Percentiles rank a stretch among this genome's conserved stretches.
Conservation (phyloP, 441 rosid genomes). For the Adansonia gregorii region DNA sequence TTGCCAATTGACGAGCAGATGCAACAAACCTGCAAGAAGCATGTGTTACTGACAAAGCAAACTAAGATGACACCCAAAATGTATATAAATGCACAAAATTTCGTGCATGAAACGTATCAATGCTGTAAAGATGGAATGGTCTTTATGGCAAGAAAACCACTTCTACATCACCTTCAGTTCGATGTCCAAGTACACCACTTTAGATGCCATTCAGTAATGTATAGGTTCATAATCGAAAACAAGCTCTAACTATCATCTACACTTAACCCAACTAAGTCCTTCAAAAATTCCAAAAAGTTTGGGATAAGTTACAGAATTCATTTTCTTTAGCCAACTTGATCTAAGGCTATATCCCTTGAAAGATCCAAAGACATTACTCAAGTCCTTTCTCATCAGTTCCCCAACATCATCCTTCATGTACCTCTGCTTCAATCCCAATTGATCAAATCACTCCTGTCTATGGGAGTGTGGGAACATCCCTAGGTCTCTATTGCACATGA, state of each 20-base stretch:
- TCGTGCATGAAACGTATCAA: not conserved
- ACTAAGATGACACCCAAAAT: not conserved
- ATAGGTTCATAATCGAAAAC: not conserved
- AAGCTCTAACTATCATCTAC: not conserved
- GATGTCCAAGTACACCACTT: not conserved
- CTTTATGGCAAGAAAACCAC: not conserved
- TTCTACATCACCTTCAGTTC: not conserved
- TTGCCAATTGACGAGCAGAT: slow-evolving; percentile 50
- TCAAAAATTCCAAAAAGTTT: not conserved
- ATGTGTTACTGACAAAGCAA: slow-evolving; percentile 11
- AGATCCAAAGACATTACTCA: not conserved
- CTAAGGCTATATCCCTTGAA: not conserved
- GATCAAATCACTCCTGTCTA: not conserved
- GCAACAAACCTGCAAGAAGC: slow-evolving; percentile 41
- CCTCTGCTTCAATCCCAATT: not conserved
- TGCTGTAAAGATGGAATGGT: not conserved
- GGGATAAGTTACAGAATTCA: not conserved
- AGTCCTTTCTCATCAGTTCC: not conserved
- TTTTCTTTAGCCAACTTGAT: not conserved
- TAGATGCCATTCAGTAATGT: not conserved
- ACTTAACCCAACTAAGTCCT: not conserved
- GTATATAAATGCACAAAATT: not conserved
- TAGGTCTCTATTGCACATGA: not conserved
- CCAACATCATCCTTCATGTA: not conserved
- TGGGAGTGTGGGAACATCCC: not conserved